A percentile compares a stretch with the other conserved stretches of the same genome.
Conservation (phyloP, 169 alveolate species). For the Eimeria falciformis region DNA sequence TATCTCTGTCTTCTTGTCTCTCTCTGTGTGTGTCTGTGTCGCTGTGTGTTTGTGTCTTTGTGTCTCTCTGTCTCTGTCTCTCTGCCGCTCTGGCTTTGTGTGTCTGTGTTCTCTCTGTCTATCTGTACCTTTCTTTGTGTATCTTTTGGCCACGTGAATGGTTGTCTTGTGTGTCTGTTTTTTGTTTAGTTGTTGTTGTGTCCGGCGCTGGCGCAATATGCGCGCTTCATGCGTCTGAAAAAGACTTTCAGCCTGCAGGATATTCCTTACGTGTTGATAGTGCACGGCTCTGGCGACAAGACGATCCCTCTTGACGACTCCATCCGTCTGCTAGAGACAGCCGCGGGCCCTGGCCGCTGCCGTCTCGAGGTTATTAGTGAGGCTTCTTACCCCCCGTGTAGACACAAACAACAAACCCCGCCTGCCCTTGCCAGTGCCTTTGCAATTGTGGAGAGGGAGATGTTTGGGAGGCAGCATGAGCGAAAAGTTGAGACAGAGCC, state of each 20-base stretch:
- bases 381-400: not conserved
- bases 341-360: constrained; percentile 79
- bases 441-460: not conserved
- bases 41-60: too few relatives aligned
- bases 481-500: too few relatives aligned
- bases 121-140: too few relatives aligned
- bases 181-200: constrained; percentile 76
- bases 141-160: too few relatives aligned
- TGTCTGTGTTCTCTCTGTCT: constrained; percentile 1
- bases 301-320: constrained; percentile 80
- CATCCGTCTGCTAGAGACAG: constrained; percentile 77
- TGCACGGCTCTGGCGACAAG: constrained; percentile 79
- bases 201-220: constrained; percentile 79
- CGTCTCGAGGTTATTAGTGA: constrained; percentile 78
- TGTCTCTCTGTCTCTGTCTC: too few relatives aligned
- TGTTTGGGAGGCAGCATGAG: not conserved
- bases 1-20: too few relatives aligned
- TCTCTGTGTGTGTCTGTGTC: too few relatives aligned
- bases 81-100: not conserved
- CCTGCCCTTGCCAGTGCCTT: too few relatives aligned
- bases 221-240: constrained; percentile 74
- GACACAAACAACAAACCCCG: too few relatives aligned
- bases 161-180: too few relatives aligned
- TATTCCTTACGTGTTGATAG: constrained; percentile 79
- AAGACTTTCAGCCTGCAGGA: constrained; percentile 67